A percentile compares a stretch with the other conserved stretches of the same genome.
Conservation (phyloP, 208 protist species). For the Trypanosoma vivax region DNA sequence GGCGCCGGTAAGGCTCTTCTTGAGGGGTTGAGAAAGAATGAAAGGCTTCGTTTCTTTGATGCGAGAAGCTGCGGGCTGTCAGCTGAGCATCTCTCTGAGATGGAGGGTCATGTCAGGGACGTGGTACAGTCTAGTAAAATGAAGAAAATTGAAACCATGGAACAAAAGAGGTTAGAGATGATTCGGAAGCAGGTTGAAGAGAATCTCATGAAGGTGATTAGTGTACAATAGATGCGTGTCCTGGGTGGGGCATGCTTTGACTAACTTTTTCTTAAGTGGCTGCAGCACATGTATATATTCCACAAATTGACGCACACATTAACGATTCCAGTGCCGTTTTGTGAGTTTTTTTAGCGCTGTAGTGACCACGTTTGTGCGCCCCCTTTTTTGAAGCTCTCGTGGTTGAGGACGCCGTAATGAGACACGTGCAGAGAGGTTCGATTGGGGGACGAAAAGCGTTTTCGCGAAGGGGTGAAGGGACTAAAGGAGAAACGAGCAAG, state of each 20-base stretch:
- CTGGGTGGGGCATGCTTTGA: too few relatives aligned
- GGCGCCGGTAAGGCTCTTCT: constrained; percentile 27
- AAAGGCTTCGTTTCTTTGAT: constrained; percentile 56
- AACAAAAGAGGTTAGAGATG: constrained; percentile 20
- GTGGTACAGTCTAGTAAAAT: constrained; percentile 33
- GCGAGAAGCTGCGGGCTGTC: constrained; percentile 50
- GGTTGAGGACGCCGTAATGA: too few relatives aligned
- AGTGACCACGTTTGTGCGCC: too few relatives aligned
- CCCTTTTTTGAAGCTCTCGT: too few relatives aligned
- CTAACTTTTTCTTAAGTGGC: constrained; percentile 4
- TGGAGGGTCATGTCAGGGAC: constrained; percentile 26
- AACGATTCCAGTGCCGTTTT: too few relatives aligned
- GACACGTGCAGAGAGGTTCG: too few relatives aligned
- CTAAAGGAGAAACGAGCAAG: too few relatives aligned
- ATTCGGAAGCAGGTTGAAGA: constrained; percentile 17
- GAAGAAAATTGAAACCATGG: constrained; percentile 15
- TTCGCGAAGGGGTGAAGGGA: too few relatives aligned
- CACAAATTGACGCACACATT: too few relatives aligned
- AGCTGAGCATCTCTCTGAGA: constrained; percentile 27
- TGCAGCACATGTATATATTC: constrained; percentile 2
- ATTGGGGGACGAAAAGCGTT: too few relatives aligned
- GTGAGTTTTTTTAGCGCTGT: too few relatives aligned
- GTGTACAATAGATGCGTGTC: constrained; percentile 1
- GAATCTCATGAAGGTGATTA: constrained; percentile 11
- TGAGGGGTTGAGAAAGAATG: constrained; percentile 40